A percentile compares a stretch with the other conserved stretches of the same genome.
phyloP scores from a whole-genome alignment of 805 yeast genomes.

The Candida nemodendra region DNA sequence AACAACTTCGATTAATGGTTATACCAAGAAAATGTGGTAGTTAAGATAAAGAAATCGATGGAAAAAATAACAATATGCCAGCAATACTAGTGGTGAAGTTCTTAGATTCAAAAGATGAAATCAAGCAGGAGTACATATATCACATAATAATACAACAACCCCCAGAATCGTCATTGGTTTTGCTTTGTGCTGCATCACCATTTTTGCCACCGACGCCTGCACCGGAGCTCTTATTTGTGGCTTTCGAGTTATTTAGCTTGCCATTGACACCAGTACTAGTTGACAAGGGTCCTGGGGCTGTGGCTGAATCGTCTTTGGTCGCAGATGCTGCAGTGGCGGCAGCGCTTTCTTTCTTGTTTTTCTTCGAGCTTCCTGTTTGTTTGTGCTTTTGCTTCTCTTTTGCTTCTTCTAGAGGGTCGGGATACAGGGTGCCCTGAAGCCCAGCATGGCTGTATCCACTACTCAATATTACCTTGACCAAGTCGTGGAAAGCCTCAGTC shows the following conservation, averaged over 20 bases:
- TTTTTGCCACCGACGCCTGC: slow-evolving; percentile 9
- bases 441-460: slow-evolving; percentile 25
- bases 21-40: no score
- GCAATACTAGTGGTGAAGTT: no score
- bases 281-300: slow-evolving; percentile 3
- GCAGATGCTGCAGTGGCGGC: slow-evolving; percentile 4
- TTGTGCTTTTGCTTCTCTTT: slow-evolving; percentile 9
- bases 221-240: slow-evolving; percentile 1
- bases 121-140: slow-evolving; percentile 1
- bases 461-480: slow-evolving; percentile 34
- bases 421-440: slow-evolving; percentile 27
- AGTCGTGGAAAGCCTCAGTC: slow-evolving; percentile 34
- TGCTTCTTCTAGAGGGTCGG: slow-evolving; percentile 27
- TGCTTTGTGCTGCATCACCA: slow-evolving; percentile 1
- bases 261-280: slow-evolving; percentile 12
- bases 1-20: no score
- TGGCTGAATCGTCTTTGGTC: slow-evolving; percentile 3
- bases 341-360: slow-evolving; percentile 13
- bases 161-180: slow-evolving; percentile 23
- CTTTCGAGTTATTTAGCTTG: neutral
- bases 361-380: slow-evolving; percentile 6
- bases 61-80: no score
- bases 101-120: no score
- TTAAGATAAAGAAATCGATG: no score
- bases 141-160: slow-evolving; percentile 37